Conservation (phyloP, 2,329 filamentous ascomycete genomes). For the Stagonosporopsis chrysanthemi region DNA sequence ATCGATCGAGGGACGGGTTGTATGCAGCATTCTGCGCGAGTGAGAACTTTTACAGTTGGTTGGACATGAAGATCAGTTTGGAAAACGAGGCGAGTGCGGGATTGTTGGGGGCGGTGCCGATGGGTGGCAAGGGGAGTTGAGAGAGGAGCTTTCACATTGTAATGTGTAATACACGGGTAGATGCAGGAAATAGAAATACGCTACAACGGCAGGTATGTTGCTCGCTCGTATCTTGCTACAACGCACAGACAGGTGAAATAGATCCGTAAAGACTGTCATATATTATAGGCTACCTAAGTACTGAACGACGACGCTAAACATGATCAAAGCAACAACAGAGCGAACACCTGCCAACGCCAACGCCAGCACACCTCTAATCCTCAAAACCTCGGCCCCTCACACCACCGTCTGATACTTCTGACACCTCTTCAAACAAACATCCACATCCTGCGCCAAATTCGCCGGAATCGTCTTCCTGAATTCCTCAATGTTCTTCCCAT, state of each 20-base stretch:
- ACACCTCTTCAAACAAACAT: conserved; percentile 62
- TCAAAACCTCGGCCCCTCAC: neutral
- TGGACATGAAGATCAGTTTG: conserved; percentile 53
- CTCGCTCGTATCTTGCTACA: neutral
- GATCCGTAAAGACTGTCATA: neutral
- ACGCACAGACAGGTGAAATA: neutral
- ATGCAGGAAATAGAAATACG: neutral
- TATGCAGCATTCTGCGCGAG: conserved; percentile 50
- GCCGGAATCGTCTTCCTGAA: conserved; percentile 52
- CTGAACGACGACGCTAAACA: neutral
- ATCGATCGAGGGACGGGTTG: conserved; percentile 45
- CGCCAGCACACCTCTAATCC: neutral
- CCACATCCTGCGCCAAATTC: conserved; percentile 61
- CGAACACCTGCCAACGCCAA: neutral
- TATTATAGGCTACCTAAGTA: neutral
- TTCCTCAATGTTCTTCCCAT: conserved; percentile 47
- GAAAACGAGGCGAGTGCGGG: conserved; percentile 52
- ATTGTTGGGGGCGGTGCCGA: conserved; percentile 32
- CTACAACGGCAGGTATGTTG: neutral
- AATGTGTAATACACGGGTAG: conserved; percentile 8
- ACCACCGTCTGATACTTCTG: conserved; percentile 14
- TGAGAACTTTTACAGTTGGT: conserved; percentile 52
- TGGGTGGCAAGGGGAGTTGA: neutral
- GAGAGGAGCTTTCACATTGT: neutral
- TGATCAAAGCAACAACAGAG: neutral